Conservation (phyloP, 2,329 filamentous ascomycete genomes). For the Fusarium sp. region DNA sequence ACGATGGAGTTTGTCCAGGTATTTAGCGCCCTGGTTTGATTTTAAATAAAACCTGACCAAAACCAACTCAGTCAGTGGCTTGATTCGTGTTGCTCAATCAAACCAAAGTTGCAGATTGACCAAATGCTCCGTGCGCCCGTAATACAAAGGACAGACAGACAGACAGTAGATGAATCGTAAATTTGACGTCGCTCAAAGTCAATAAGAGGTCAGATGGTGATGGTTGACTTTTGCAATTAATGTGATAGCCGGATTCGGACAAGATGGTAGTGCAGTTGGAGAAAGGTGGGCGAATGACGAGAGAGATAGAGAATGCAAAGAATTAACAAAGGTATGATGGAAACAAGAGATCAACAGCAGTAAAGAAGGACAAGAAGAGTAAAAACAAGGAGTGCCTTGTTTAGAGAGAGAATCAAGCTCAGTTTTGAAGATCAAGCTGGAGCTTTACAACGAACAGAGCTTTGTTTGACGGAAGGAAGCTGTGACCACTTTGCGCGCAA, state of each 20-base stretch:
- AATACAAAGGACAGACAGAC: background rate
- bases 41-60: slow-evolving; percentile 16
- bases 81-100: slow-evolving; percentile 15
- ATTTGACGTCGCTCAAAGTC: slow-evolving; percentile 22
- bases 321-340: slow-evolving; percentile 11
- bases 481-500: slow-evolving; percentile 18
- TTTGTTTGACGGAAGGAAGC: slow-evolving; percentile 13
- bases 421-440: background rate
- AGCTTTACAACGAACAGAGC: slow-evolving; percentile 13
- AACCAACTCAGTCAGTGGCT: slow-evolving; percentile 6
- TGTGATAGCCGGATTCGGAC: slow-evolving; percentile 28
- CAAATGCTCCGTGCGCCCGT: slow-evolving; percentile 23
- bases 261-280: slow-evolving; percentile 1
- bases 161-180: background rate
- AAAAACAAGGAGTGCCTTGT: slow-evolving; percentile 7
- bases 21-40: slow-evolving; percentile 32
- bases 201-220: slow-evolving; percentile 19
- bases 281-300: slow-evolving; percentile 16
- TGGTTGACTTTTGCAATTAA: slow-evolving; percentile 3
- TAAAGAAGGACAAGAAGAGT: slow-evolving; percentile 6
- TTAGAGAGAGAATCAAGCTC: background rate
- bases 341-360: slow-evolving; percentile 7
- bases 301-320: slow-evolving; percentile 1
- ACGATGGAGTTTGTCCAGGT: slow-evolving; percentile 3
- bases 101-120: slow-evolving; percentile 19